phyloP scores from a whole-genome alignment of 2,329 filamentous ascomycete species.

The Xylariaceae sp. region DNA sequence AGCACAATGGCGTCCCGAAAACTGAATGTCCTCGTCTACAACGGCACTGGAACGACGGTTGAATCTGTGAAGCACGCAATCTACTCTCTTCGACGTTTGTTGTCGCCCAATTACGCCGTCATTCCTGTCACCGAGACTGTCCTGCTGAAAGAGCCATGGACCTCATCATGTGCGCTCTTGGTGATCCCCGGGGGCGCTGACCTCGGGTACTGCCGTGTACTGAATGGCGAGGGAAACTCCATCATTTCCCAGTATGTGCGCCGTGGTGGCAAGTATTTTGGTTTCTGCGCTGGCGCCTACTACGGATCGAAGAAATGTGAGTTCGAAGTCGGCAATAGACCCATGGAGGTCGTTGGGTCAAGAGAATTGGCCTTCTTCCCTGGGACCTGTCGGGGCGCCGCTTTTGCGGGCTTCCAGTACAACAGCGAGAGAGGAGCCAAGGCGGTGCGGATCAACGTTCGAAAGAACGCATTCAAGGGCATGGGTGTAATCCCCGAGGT shows the following conservation, averaged over 20 bases:
- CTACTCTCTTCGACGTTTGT: slow-evolving; percentile 76
- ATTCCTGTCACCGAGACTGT: slow-evolving; percentile 74
- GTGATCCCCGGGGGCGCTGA: slow-evolving; percentile 95
- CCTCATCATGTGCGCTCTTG: slow-evolving; percentile 75
- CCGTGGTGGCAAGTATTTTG: slow-evolving; percentile 77
- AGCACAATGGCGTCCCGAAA: slow-evolving; percentile 57
- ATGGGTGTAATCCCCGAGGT: slow-evolving; percentile 49
- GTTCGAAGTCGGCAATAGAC: slow-evolving; percentile 79
- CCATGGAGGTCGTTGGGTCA: slow-evolving; percentile 77
- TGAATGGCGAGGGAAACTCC: slow-evolving; percentile 85
- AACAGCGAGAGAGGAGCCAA: slow-evolving; percentile 78
- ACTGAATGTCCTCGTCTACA: slow-evolving; percentile 91
- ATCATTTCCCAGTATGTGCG: slow-evolving; percentile 81
- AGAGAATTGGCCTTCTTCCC: slow-evolving; percentile 87
- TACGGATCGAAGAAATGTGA: slow-evolving; percentile 79
- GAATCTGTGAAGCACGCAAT: slow-evolving; percentile 88
- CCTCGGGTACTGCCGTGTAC: slow-evolving; percentile 76
- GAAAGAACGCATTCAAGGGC: slow-evolving; percentile 51
- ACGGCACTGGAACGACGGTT: slow-evolving; percentile 81
- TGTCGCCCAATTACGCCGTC: slow-evolving; percentile 89
- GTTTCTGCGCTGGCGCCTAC: slow-evolving; percentile 92
- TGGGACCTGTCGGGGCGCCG: slow-evolving; percentile 76
- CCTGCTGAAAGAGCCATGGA: slow-evolving; percentile 89
- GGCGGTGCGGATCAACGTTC: slow-evolving; percentile 62
- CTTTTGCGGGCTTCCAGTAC: slow-evolving; percentile 87